phyloP scores from a whole-genome alignment of 1,284 basidiomycete genomes.

The Macrocystidia cucumis region DNA sequence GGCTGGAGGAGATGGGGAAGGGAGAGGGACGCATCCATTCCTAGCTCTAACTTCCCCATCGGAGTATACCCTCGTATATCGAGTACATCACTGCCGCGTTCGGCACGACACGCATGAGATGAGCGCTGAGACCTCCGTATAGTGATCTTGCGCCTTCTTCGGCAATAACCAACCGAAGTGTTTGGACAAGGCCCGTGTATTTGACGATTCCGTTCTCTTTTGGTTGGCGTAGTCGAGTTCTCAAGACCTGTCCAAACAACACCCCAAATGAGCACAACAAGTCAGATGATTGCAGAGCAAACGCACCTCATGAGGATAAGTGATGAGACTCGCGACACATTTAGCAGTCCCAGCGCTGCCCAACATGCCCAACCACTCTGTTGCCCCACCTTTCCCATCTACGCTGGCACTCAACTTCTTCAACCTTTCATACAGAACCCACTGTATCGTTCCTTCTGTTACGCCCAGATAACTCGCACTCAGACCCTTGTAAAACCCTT shows the following conservation, averaged over 20 bases:
- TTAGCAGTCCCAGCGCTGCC: conserved; percentile 93
- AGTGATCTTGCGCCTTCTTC: conserved; percentile 87
- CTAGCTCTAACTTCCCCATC: too few species aligned
- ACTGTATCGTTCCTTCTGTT: conserved; percentile 95
- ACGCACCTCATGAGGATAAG: conserved; percentile 92
- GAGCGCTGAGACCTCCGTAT: conserved; percentile 92
- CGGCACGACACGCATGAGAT: conserved; percentile 94
- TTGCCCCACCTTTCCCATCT: conserved; percentile 46
- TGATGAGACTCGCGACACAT: conserved; percentile 87
- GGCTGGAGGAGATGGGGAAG: neutral
- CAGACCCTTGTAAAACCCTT: conserved; percentile 92
- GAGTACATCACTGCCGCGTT: conserved; percentile 97
- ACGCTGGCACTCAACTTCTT: conserved; percentile 55
- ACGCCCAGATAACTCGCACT: conserved; percentile 95
- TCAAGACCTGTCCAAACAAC: conserved; percentile 60
- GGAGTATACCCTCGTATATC: conserved; percentile 71
- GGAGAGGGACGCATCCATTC: too few species aligned
- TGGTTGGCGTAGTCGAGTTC: conserved; percentile 90
- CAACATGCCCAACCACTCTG: conserved; percentile 76
- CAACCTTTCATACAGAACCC: conserved; percentile 90
- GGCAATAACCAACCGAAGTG: conserved; percentile 76
- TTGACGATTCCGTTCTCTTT: conserved; percentile 66
- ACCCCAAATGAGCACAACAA: conserved; percentile 1
- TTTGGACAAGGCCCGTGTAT: conserved; percentile 86
- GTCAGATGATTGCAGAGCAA: neutral